Conservation (phyloP, 371 early-diverging fungal species). For the Mortierella polycephala region DNA sequence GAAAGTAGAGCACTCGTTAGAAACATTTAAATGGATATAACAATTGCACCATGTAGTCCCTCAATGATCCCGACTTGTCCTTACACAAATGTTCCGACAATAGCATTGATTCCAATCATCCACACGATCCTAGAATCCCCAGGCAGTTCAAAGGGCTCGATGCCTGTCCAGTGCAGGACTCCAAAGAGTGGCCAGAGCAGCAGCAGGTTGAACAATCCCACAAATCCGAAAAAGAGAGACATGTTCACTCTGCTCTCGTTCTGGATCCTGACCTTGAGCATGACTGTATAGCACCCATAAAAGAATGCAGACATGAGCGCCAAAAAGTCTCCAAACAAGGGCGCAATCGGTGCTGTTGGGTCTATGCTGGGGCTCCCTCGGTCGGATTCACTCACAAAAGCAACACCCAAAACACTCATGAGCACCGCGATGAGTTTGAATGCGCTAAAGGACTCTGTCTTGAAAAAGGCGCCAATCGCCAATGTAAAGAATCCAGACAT, state of each 20-base stretch:
- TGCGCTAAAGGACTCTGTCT: conserved; percentile 70
- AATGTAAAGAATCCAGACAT: conserved; percentile 85
- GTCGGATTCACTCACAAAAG: conserved; percentile 40
- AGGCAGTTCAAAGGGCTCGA: conserved; percentile 80
- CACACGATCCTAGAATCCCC: conserved; percentile 61
- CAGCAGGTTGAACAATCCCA: conserved; percentile 80
- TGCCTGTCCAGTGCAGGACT: conserved; percentile 69
- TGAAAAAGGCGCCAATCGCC: conserved; percentile 71
- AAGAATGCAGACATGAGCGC: conserved; percentile 80
- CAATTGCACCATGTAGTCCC: too few relatives aligned
- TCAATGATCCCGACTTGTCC: conserved; percentile 6
- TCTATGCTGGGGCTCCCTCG: conserved; percentile 27
- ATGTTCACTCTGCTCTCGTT: conserved; percentile 79
- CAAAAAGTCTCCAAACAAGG: conserved; percentile 74
- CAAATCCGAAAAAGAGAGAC: conserved; percentile 85
- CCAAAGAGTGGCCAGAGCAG: conserved; percentile 78
- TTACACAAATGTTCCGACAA: conserved; percentile 81
- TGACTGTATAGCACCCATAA: conserved; percentile 83
- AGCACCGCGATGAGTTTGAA: conserved; percentile 68
- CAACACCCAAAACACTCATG: conserved; percentile 58
- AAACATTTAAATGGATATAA: neutral
- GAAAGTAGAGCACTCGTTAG: neutral
- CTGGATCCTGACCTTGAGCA: conserved; percentile 75
- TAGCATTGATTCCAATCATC: conserved; percentile 76
- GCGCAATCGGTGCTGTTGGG: conserved; percentile 31